These are phyloP conservation scores for Penicillium psychrosexuale DNA, from an alignment of 2,329 filamentous ascomycete genomes.

Conservation along the genomic window DNA sequence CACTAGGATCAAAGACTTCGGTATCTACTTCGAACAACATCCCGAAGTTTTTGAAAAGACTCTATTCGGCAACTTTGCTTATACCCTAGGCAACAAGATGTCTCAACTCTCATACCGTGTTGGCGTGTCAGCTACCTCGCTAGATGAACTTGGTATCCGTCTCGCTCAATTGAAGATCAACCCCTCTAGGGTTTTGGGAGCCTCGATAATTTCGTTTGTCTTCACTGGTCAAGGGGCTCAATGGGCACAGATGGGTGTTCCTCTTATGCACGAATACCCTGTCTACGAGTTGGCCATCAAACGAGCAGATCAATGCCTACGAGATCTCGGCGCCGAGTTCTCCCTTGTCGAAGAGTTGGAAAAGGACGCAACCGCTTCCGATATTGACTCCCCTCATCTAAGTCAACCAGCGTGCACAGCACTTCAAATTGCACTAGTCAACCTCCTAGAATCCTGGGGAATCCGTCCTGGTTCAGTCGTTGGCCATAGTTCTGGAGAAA, in stretches of 20 bases:
- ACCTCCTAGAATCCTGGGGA: conserved; percentile 20
- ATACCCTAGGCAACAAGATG: conserved; percentile 26
- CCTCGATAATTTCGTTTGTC: conserved; percentile 17
- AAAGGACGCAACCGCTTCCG: conserved; percentile 8
- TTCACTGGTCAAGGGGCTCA: conserved; percentile 26
- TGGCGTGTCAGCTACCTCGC: conserved; percentile 18
- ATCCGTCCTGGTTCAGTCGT: conserved; percentile 17
- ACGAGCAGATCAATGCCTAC: conserved; percentile 16
- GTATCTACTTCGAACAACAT: conserved; percentile 25
- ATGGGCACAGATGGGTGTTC: conserved; percentile 25
- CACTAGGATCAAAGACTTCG: conserved; percentile 23
- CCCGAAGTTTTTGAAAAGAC: conserved; percentile 24
- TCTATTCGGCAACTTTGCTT: conserved; percentile 25
- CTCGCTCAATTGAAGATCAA: conserved; percentile 25
- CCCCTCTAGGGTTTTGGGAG: conserved; percentile 18
- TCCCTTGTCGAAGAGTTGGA: conserved; percentile 18
- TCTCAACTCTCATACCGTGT: conserved; percentile 28
- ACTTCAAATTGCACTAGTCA: conserved; percentile 20
- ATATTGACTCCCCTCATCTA: conserved; percentile 20
- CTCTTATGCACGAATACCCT: conserved; percentile 23
- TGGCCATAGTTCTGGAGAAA: conserved; percentile 25
- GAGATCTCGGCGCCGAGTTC: conserved; percentile 18
- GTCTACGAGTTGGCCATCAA: conserved; percentile 19
- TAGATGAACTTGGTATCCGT: conserved; percentile 22
- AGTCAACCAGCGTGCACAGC: conserved; percentile 23